Base-by-base conservation (phyloP, 2,329 filamentous ascomycete genomes). In the Diaporthe longicolla region DNA sequence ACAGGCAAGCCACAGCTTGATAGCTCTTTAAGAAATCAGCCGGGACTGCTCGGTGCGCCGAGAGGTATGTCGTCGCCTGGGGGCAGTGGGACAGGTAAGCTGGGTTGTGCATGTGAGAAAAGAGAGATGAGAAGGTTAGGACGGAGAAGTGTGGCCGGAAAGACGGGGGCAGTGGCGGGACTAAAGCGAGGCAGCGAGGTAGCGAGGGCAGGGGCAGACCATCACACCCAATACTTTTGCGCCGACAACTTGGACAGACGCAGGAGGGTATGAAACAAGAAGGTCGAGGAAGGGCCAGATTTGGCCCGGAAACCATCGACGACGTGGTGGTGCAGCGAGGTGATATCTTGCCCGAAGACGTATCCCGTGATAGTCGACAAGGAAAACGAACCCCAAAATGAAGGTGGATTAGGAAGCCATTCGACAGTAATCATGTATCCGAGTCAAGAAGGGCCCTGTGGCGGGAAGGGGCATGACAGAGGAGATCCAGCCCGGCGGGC, bases 401-500 rank as follows among this genome's bases (percentile, higher is more conserved):
- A 37, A 40, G 19, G 26, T 26, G 37, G 29, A 52, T 48, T n/a
- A 45, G 50, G 59, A 26, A 26, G 32, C 40, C 21, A 35, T 48
- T 54, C 59, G 69, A 45, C 43, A 43, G 61, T n/a, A 21, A 48
- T 24, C 71, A 54, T 32, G 71, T 32, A 35, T 72, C 50, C 68
- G 70, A 63, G 58, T 71, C 57, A 65, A 65, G 40, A 57, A 54
- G 35, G 68, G 72, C 66, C 72, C 72, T 61, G 72, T 70, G 59
- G 29, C 73, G 73, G 69, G 59, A 72, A 72, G 70, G 43, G 59
- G 63, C 69, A 72, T 72, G 52, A 71, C 69, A 65, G 52, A 35
- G 58, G 37, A 54, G 57, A 71, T 63, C 70, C 70, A 71, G 35
- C 58, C 70, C 70, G 37, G 35, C 57, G 57, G 70, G 37, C 43